These are phyloP conservation scores for Cladosporium sp. DNA, from an alignment of 2,329 filamentous ascomycete species.

Conservation along the genomic window DNA sequence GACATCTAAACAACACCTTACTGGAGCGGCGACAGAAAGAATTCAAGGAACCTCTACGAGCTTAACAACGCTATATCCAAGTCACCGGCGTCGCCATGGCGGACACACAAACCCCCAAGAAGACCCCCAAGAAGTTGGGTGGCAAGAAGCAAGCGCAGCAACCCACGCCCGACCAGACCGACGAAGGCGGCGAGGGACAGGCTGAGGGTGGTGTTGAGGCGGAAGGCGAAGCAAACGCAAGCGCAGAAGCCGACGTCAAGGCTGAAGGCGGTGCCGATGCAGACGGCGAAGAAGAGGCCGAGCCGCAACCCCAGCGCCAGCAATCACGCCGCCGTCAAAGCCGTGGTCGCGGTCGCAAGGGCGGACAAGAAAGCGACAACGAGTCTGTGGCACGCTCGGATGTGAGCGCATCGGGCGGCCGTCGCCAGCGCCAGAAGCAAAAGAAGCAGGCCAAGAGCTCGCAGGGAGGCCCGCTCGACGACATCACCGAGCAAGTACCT, in stretches of 20 bases:
- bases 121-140: slow-evolving; percentile 48
- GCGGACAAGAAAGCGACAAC: slow-evolving; percentile 44
- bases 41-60: background rate
- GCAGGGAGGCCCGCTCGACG: slow-evolving; percentile 47
- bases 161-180: slow-evolving; percentile 42
- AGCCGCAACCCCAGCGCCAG: slow-evolving; percentile 41
- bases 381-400: slow-evolving; percentile 54
- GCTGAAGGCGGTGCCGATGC: slow-evolving; percentile 40
- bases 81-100: background rate
- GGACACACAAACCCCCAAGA: slow-evolving; percentile 31
- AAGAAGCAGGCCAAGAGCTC: slow-evolving; percentile 44
- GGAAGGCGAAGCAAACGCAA: slow-evolving; percentile 30
- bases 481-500: slow-evolving; percentile 51
- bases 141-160: slow-evolving; percentile 41
- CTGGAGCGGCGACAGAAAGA: background rate
- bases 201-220: slow-evolving; percentile 30
- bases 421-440: slow-evolving; percentile 52
- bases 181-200: slow-evolving; percentile 41
- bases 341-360: slow-evolving; percentile 46
- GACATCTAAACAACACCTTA: background rate
- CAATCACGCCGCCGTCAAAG: slow-evolving; percentile 44
- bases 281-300: slow-evolving; percentile 33
- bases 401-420: slow-evolving; percentile 50
- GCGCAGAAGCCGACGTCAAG: slow-evolving; percentile 43
- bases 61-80: background rate